Evolutionary conservation across 208 protist genomes (phyloP).

Genomic region (Leishmania aethiopica): DNA sequence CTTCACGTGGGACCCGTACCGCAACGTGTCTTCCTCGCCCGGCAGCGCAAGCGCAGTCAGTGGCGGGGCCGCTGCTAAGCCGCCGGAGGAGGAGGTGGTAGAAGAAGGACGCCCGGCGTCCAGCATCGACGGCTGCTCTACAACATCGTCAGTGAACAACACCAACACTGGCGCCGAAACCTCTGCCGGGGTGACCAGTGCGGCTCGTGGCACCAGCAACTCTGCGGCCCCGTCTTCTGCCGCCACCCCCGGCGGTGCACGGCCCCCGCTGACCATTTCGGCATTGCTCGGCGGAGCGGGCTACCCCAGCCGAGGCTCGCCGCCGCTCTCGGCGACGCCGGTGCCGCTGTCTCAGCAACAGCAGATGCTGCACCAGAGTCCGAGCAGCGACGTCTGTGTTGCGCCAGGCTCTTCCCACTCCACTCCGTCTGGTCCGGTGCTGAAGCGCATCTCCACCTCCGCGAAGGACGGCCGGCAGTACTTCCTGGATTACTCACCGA

Average conservation of each 20-base stretch:
- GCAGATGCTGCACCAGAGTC: conserved; percentile 11
- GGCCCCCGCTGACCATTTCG: conserved; percentile 25
- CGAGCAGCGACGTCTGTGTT: conserved; percentile 1
- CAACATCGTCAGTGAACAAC: conserved; percentile 21
- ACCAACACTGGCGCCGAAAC: conserved; percentile 4
- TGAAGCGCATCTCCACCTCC: conserved; percentile 32
- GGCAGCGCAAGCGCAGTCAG: neutral
- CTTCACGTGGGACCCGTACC: conserved; percentile 38
- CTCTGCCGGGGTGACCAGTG: neutral
- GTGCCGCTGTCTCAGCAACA: conserved; percentile 12
- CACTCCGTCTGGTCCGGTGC: conserved; percentile 28
- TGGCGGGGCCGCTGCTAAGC: conserved; percentile 4
- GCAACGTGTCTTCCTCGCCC: conserved; percentile 1
- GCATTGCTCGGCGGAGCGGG: conserved; percentile 8
- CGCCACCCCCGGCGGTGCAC: conserved; percentile 2
- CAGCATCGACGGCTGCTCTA: conserved; percentile 23
- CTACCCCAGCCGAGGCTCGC: conserved; percentile 1
- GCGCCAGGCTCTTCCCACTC: conserved; percentile 23
- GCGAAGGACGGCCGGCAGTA: conserved; percentile 41
- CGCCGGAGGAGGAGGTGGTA: neutral
- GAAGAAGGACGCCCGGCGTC: conserved; percentile 15
- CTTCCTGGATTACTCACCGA: conserved; percentile 39
- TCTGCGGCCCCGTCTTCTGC: neutral
- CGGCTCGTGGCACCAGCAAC: neutral
- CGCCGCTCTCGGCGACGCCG: neutral